phyloP scores from a whole-genome alignment of 108 stramenopile genomes.

The Fistulifera pelliculosa region DNA sequence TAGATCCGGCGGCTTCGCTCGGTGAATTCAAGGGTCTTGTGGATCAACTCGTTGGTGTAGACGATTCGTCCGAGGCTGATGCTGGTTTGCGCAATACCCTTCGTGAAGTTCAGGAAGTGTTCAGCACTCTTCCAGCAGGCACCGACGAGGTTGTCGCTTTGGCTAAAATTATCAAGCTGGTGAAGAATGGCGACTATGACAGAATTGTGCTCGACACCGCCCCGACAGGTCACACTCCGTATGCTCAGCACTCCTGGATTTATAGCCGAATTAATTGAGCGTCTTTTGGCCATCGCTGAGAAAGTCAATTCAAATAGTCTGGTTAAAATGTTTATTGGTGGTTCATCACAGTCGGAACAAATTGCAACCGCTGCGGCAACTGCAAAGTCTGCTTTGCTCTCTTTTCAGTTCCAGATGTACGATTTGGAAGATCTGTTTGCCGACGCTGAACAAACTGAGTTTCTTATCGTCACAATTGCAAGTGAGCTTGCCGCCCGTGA shows the following conservation, averaged over 20 bases:
- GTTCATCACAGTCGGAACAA: constrained; percentile 32
- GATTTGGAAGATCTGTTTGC: constrained; percentile 85
- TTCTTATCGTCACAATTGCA: constrained; percentile 84
- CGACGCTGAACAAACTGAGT: constrained; percentile 74
- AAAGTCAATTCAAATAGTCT: constrained; percentile 70
- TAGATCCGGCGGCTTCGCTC: constrained; percentile 67
- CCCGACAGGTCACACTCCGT: constrained; percentile 92
- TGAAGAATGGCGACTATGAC: constrained; percentile 80
- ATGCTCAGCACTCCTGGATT: constrained; percentile 82
- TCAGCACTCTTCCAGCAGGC: constrained; percentile 88
- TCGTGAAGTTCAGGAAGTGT: constrained; percentile 59
- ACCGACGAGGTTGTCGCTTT: constrained; percentile 90
- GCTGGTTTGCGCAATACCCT: constrained; percentile 44
- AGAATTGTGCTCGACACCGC: constrained; percentile 93
- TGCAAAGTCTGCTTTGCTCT: constrained; percentile 62
- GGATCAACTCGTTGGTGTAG: constrained; percentile 57
- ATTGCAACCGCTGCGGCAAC: constrained; percentile 48
- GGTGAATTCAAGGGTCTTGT: constrained; percentile 68
- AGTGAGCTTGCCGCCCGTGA: constrained; percentile 85
- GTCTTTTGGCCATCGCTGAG: constrained; percentile 44
- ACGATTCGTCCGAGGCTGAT: constrained; percentile 10
- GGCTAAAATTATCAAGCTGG: constrained; percentile 80
- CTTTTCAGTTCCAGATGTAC: constrained; percentile 84
- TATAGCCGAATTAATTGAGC: constrained; percentile 76
- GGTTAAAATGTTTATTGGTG: constrained; percentile 48